Percentiles rank a stretch among this genome's conserved stretches.
phyloP scores from a whole-genome alignment of 768 basidiomycete genomes.

The Plicaturopsis crispa region DNA sequence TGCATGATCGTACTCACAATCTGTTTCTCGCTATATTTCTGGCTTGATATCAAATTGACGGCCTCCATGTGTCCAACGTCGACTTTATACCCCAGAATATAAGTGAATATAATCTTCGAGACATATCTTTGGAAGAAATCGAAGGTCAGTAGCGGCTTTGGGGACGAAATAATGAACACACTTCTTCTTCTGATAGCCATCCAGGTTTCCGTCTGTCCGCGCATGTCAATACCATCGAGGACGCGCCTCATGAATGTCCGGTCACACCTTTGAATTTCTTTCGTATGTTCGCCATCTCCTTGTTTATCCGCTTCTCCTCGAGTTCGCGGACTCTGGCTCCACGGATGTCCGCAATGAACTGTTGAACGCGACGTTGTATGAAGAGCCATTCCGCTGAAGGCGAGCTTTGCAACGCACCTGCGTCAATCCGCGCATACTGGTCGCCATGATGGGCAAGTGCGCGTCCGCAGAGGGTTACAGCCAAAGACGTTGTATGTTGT shows the following conservation, averaged over 20 bases:
- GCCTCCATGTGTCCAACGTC: slow-evolving; percentile 99
- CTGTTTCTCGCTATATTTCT: slow-evolving; percentile 98
- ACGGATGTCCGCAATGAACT: slow-evolving; percentile 99
- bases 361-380: slow-evolving; percentile 1
- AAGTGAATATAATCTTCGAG: slow-evolving; percentile 98
- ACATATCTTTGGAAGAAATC: slow-evolving; percentile 64
- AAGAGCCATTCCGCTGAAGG: too few species aligned
- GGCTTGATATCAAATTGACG: slow-evolving; percentile 91
- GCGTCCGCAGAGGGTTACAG: not conserved
- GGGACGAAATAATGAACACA: slow-evolving; percentile 18
- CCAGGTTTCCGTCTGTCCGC: slow-evolving; percentile 67
- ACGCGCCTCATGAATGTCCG: not conserved
- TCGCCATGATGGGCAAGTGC: slow-evolving; percentile 54
- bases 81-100: slow-evolving; percentile 97
- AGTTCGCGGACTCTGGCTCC: slow-evolving; percentile 94
- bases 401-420: slow-evolving; percentile 47
- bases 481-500: not conserved
- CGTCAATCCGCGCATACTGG: slow-evolving; percentile 86
- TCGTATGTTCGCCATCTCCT: slow-evolving; percentile 99
- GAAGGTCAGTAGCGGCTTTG: slow-evolving; percentile 1
- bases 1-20: slow-evolving; percentile 56
- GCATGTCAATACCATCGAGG: not conserved
- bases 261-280: slow-evolving; percentile 92
- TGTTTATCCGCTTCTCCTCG: slow-evolving; percentile 98
- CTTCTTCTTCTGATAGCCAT: slow-evolving; percentile 94